phyloP scores from a whole-genome alignment of 2,329 filamentous ascomycete genomes.

The Calcarisporium arbuscula region DNA sequence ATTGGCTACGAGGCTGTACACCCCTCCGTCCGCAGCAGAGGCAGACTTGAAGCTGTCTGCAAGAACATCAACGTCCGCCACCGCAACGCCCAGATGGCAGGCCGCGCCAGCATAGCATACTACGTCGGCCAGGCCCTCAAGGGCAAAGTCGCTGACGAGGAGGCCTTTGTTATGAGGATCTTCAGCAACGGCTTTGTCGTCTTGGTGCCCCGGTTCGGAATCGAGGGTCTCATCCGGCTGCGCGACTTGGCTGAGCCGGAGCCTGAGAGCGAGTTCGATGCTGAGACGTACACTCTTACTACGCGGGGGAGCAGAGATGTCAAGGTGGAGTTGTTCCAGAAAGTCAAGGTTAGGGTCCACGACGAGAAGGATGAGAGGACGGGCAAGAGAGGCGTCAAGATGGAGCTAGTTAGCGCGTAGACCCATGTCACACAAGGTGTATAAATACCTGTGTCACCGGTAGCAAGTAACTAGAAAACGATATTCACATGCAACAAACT shows the following conservation, averaged over 20 bases:
- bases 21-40: conserved; percentile 70
- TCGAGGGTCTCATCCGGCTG: conserved; percentile 84
- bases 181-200: conserved; percentile 98
- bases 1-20: conserved; percentile 90
- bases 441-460: conserved; percentile 3
- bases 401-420: conserved; percentile 51
- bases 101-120: conserved; percentile 90
- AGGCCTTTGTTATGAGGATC: conserved; percentile 93
- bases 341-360: conserved; percentile 80
- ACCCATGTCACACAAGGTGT: conserved; percentile 2
- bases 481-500: too few species aligned
- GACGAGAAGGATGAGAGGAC: conserved; percentile 92
- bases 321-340: conserved; percentile 80
- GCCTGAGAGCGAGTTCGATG: conserved; percentile 77
- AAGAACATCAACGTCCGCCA: conserved; percentile 98
- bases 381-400: conserved; percentile 87
- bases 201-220: conserved; percentile 90
- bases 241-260: conserved; percentile 73
- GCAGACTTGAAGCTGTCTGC: conserved; percentile 86
- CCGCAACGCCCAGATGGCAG: conserved; percentile 93
- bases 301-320: conserved; percentile 49
- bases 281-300: conserved; percentile 73
- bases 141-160: conserved; percentile 68
- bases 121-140: conserved; percentile 96
- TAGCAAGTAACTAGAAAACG: too few species aligned